These are phyloP conservation scores for Pleurotus citrinopileatus DNA, from an alignment of 768 basidiomycete genomes.

Conservation along the genomic window DNA sequence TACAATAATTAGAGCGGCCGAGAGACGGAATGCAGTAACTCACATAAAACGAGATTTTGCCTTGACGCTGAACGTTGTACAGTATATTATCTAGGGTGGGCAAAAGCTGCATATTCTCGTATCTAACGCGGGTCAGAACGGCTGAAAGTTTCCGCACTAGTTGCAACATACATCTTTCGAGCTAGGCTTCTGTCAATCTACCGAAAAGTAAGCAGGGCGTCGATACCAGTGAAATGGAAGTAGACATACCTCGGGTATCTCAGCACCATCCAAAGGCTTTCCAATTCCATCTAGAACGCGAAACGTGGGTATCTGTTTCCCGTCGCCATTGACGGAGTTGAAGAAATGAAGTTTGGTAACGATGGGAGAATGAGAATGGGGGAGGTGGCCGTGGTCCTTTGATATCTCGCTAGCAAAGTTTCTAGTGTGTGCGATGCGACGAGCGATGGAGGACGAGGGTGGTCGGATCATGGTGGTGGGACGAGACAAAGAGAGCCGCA, in stretches of 20 bases:
- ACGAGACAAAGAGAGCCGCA: slow-evolving; percentile 13
- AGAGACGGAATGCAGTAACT: slow-evolving; percentile 27
- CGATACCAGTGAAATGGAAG: no score
- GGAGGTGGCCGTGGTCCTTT: slow-evolving; percentile 25
- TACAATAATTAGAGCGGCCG: not conserved
- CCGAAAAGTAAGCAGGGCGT: not conserved
- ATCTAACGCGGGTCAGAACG: slow-evolving; percentile 35
- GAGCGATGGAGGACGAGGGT: slow-evolving; percentile 18
- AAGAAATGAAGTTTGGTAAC: slow-evolving; percentile 73
- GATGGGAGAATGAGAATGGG: slow-evolving; percentile 55
- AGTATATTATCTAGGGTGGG: slow-evolving; percentile 86
- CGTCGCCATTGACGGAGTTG: slow-evolving; percentile 66
- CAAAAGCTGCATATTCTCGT: slow-evolving; percentile 75
- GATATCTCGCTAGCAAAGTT: slow-evolving; percentile 15
- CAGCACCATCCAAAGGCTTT: slow-evolving; percentile 65
- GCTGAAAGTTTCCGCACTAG: not conserved
- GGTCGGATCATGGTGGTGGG: slow-evolving; percentile 31
- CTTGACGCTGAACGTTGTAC: slow-evolving; percentile 91
- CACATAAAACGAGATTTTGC: slow-evolving; percentile 90
- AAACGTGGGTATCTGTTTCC: slow-evolving; percentile 77
- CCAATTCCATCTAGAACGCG: slow-evolving; percentile 84
- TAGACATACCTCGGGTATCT: slow-evolving; percentile 65
- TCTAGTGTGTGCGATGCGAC: slow-evolving; percentile 14
- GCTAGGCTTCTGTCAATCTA: slow-evolving; percentile 72
- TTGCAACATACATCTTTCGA: slow-evolving; percentile 47